Evolutionary conservation across 192 early-diverging fungal species (phyloP).

Genomic region (Backusella mclennaniae): DNA sequence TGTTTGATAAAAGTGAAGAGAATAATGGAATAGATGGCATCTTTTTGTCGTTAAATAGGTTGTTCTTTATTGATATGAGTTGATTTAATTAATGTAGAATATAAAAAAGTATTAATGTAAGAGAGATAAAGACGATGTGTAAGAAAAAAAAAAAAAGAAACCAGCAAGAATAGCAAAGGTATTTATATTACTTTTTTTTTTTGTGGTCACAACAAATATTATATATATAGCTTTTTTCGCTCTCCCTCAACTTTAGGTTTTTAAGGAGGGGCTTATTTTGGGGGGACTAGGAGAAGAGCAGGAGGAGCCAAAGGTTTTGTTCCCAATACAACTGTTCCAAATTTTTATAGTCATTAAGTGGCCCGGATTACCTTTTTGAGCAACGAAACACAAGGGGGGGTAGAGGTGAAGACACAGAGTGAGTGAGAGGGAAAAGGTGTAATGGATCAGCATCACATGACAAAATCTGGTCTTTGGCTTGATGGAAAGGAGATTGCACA

Average conservation of each 20-base stretch:
- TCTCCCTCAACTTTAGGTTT: not conserved
- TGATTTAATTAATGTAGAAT: not conserved
- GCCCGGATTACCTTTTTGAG: not conserved
- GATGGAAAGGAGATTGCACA: not conserved
- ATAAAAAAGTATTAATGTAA: not conserved
- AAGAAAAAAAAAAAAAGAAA: not conserved
- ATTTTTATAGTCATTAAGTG: not conserved
- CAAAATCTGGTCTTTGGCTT: not conserved
- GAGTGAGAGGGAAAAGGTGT: not conserved
- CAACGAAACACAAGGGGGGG: not conserved
- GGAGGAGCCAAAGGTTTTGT: not conserved
- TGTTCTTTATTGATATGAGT: not conserved
- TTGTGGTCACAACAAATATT: not conserved
- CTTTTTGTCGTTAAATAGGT: not conserved
- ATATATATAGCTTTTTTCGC: not conserved
- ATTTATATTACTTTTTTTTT: not conserved
- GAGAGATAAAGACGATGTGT: not conserved
- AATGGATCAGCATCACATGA: not conserved
- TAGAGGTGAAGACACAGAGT: not conserved
- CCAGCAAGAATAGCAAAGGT: not conserved
- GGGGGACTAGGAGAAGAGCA: not conserved
- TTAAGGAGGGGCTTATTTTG: not conserved
- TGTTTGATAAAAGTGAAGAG: slow-evolving; percentile 10
- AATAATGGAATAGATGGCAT: slow-evolving; percentile 14
- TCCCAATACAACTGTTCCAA: slow-evolving; percentile 2